Evolutionary conservation across 805 yeast species (phyloP), one percentile per base, ranked within the genome.

Genomic region (Starmerella vitae): DNA sequence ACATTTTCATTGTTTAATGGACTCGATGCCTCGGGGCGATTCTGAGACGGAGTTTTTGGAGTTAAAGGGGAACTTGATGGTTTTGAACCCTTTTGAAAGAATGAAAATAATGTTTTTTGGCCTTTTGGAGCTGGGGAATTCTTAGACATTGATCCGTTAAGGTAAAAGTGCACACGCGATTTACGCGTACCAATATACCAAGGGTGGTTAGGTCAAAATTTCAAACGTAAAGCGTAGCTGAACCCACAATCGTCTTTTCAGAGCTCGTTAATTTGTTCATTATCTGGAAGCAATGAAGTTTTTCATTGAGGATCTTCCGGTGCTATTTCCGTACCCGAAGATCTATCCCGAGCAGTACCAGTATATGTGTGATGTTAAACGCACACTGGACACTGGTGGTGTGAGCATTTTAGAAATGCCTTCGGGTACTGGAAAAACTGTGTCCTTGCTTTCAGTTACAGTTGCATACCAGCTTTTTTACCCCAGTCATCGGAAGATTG

Each of bases 331-430:
- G 13, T 91, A 91, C 58, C 97, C 97, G 2, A 71, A 83, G 54
- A 88, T 91, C 39, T 91, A 91, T 57, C 99, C 98, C 2, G 99
- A 91, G 62, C 99, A 91, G 59, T 91, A 91, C 67, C 91, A 86
- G 25, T 91, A 91, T 61, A 91, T 91, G 98, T 74, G 91, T 46
- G 97, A 88, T 59, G 79, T 91, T 48, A 91, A 91, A 63, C 75
- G 78, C 55, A 81, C 96, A 1, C 61, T 91, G 37, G 99, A 91
- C 65, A 94, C 80, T 1, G 97, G 96, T 2, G 98, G 98, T 10
- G 86, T 86, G 56, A 81, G 95, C 61, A 85, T 91, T 39, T 61
- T 91, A 54, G 99, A 91, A 63, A 91, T 91, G 99, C 99, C 99
- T 50, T 91, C 99, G 5, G 99, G 99, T 3, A 91, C 99, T 3